Base-by-base conservation (phyloP, 2,329 filamentous ascomycete genomes). In the Trichoderma endophyticum region DNA sequence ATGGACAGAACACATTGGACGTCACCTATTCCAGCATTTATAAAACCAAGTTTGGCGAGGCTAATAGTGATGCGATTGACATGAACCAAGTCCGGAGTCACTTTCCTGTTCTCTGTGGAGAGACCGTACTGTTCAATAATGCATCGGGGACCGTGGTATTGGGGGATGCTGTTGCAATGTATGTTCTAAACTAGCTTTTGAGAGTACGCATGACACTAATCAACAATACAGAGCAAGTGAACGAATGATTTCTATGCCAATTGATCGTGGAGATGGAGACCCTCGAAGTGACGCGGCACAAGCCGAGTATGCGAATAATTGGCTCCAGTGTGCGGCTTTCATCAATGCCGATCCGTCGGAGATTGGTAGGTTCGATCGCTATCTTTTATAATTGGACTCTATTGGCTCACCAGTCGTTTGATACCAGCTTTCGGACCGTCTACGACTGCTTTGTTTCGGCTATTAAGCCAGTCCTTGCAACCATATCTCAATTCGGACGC, bases 31-130 rank as follows among this genome's bases (percentile, higher is more conserved):
- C 39, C 7, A 43, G 39, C 39, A n/a, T 1, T 1, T 43, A 43
- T 7, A 43, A 1, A 0, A 1, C 15, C 7, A 43, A 43, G 15
- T 43, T 2, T 9, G 39, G 39, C 0, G 39, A 43, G 3, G 1
- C 39, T n/a, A 7, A 4, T n/a, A 7, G 39, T n/a, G 39, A 43
- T 43, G 7, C 39, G 39, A 43, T 43, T 43, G 39, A 43, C 7
- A 43, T 43, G 39, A 43, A 2, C 15, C 39, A 43, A 43, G 39
- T 43, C 7, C 39, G 39, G n/a, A 43, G 39, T 43, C 39, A 43
- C 15, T 43, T 43, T 43, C 39, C 39, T 43, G 39, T 43, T 43
- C 39, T 43, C 9, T n/a, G 39, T 0, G 39, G 39, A 7, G 39
- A 43, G 39, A 43, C 39, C 15, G 39, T 43, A 43, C 6, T n/a